A percentile compares a stretch with the other conserved stretches of the same genome.
Evolutionary conservation across 257 asterid genomes (phyloP).

Genomic region (Ballota nigra): DNA sequence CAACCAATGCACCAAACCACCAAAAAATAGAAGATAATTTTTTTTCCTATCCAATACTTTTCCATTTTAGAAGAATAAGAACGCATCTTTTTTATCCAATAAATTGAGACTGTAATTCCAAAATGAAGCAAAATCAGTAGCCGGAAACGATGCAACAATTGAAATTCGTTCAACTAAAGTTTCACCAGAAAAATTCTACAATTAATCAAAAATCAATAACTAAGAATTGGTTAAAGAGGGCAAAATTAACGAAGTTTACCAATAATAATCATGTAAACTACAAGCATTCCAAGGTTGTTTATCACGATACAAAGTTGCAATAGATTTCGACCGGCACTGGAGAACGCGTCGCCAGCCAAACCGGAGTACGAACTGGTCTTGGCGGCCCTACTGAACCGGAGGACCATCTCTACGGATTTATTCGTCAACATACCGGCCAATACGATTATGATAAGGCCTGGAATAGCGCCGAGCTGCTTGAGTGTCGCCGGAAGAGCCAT

Average conservation of each 20-base stretch:
- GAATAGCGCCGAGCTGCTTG: slow-evolving; percentile 68
- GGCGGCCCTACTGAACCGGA: slow-evolving; percentile 67
- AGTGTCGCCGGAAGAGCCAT: slow-evolving; percentile 91
- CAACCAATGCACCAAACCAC: slow-evolving; percentile 18
- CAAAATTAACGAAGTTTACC: slow-evolving; percentile 37
- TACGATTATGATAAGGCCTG: slow-evolving; percentile 60
- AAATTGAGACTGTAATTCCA: background rate
- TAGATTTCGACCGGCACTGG: slow-evolving; percentile 56
- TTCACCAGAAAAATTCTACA: background rate
- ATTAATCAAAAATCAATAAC: background rate
- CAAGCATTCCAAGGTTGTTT: slow-evolving; percentile 72
- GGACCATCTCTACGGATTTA: slow-evolving; percentile 69
- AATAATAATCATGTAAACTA: slow-evolving; percentile 83
- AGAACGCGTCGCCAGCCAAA: slow-evolving; percentile 64
- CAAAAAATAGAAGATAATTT: background rate
- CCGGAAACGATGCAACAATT: background rate
- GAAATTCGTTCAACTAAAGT: background rate
- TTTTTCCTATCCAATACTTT: background rate
- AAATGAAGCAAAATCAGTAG: background rate
- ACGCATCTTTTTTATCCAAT: background rate
- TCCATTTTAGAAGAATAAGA: background rate
- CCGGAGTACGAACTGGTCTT: slow-evolving; percentile 68
- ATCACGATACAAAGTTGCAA: slow-evolving; percentile 69
- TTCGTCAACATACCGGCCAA: slow-evolving; percentile 71
- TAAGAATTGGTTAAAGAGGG: background rate